Conservation (phyloP, 2,329 filamentous ascomycete genomes). For the Sporothrix curviconia region DNA sequence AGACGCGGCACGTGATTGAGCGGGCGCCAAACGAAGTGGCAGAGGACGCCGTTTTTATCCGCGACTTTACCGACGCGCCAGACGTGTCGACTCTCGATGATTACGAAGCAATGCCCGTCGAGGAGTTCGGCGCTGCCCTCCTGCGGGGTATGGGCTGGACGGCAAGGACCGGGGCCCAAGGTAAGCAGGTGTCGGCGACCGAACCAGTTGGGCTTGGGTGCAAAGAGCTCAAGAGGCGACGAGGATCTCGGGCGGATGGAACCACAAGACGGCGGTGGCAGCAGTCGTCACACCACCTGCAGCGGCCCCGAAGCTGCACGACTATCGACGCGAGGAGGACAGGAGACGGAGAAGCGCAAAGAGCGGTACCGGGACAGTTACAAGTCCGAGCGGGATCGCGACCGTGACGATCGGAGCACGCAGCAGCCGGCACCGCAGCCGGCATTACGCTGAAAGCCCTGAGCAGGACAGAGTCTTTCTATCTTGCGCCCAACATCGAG, state of each 20-base stretch:
- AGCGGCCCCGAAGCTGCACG: constrained; percentile 21
- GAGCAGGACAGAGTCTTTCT: no score
- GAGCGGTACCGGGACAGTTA: constrained; percentile 20
- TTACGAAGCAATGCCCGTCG: constrained; percentile 83
- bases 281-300: background rate
- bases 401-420: constrained; percentile 10
- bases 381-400: constrained; percentile 18
- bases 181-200: constrained; percentile 61
- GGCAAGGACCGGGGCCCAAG: constrained; percentile 52
- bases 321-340: constrained; percentile 22
- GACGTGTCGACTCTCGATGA: constrained; percentile 72
- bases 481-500: no score
- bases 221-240: constrained; percentile 21
- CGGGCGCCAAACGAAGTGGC: constrained; percentile 37
- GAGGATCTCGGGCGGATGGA: constrained; percentile 23
- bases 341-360: constrained; percentile 17
- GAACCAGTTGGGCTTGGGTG: constrained; percentile 80
- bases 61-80: constrained; percentile 65
- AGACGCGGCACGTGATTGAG: constrained; percentile 18
- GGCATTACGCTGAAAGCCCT: no score
- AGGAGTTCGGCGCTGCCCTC: constrained; percentile 87
- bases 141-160: constrained; percentile 94
- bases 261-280: constrained; percentile 15
- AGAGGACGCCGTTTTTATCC: constrained; percentile 63
- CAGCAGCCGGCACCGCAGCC: constrained; percentile 12